Evolutionary conservation across 805 yeast genomes (phyloP), one percentile per base, ranked within the genome.

Genomic region (Saccharomyces jurei): DNA sequence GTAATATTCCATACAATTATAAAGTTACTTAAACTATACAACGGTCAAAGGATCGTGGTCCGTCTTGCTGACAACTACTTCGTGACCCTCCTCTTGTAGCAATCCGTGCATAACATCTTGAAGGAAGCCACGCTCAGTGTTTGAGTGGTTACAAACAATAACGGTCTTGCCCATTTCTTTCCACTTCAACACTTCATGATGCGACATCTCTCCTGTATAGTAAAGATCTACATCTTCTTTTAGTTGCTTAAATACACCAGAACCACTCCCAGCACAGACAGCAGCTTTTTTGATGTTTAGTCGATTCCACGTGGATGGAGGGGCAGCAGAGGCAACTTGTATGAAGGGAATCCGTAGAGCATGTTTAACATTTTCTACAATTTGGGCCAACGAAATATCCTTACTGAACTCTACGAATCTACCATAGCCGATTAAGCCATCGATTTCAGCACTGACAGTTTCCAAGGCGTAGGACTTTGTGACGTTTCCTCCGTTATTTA

Each of bases 191-290:
- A 87, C 86, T 68, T 94, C 97, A 66, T 94, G 99, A 64, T 94
- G 99, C 26, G 96, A 85, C 60, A 94, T 72, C 67, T 94, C 99
- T 1, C 99, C 99, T 0, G 99, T 91, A 63, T 83, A 80, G 66
- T 79, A 86, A 46, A 90, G 74, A 63, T 94, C 98, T 2, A 78
- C 76, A 0, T 83, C 83, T 50, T 75, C 75, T 3, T 53, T 57
- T 9, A 69, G 63, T 6, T 74, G 70, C 36, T 71, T 66, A 70
- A 89, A 84, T 1, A 91, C 89, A 1, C 84, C 77, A 2, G 87
- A 85, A 0, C 99, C 98, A 1, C 96, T 87, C 0, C 99, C 99
- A 3, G 99, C 98, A 71, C 99, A 94, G 14, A 94, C 69, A 0
- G 97, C 98, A 25, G 90, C 74, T 0, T 80, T 77, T 26, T 68